phyloP scores from a whole-genome alignment of 805 yeast genomes.

The Starmerella sp. region DNA sequence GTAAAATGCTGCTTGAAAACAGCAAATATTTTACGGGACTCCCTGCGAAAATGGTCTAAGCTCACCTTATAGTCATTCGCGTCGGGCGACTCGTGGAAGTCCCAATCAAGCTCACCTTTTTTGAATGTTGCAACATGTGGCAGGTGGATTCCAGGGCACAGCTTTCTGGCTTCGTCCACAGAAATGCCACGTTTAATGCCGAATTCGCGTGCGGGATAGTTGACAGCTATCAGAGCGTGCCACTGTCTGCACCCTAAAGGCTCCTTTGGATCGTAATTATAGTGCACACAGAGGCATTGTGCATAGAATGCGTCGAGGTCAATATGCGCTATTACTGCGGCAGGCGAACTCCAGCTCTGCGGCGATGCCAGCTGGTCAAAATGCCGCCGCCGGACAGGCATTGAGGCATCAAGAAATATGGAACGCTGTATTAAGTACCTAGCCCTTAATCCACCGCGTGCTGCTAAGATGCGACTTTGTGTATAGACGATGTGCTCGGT shows the following conservation, averaged over 20 bases:
- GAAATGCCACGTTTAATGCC: slow-evolving; percentile 75
- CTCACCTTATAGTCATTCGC: slow-evolving; percentile 69
- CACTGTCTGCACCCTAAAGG: slow-evolving; percentile 95
- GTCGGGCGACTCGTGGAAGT: slow-evolving; percentile 45
- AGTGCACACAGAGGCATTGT: slow-evolving; percentile 75
- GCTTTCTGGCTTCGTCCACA: slow-evolving; percentile 51
- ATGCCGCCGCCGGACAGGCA: slow-evolving; percentile 15
- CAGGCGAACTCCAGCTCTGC: slow-evolving; percentile 42
- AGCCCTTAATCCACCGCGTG: no score
- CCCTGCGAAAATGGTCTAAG: slow-evolving; percentile 82
- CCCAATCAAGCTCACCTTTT: slow-evolving; percentile 78
- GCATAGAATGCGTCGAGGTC: slow-evolving; percentile 95
- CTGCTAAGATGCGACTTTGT: no score
- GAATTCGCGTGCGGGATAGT: slow-evolving; percentile 65
- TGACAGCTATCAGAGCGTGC: slow-evolving; percentile 78
- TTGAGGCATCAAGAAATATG: not conserved
- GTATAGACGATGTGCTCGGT: not conserved
- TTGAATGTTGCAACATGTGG: slow-evolving; percentile 92
- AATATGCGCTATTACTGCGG: slow-evolving; percentile 71
- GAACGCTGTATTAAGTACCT: not conserved
- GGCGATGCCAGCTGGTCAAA: slow-evolving; percentile 18
- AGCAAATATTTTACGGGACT: slow-evolving; percentile 64
- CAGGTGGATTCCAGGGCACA: slow-evolving; percentile 64
- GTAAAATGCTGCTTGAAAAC: slow-evolving; percentile 53
- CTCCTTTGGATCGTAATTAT: slow-evolving; percentile 50